Conservation (phyloP, 73 alveolate genomes). For the Tetrahymena thermophila region DNA sequence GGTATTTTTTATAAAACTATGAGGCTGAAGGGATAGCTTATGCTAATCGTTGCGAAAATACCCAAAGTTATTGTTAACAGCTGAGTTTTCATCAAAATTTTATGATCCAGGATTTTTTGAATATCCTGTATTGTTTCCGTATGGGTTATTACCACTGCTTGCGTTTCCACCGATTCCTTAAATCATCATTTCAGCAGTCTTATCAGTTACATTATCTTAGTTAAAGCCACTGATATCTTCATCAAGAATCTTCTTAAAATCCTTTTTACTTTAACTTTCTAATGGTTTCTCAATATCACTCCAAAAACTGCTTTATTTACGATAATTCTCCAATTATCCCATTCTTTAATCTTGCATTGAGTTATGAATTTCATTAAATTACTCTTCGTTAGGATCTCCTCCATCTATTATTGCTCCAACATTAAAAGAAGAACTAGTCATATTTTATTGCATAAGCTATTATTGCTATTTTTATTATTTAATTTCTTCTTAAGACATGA, state of each 20-base stretch:
- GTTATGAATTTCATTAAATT: not conserved
- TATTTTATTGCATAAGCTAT: not conserved
- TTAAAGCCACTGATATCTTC: not conserved
- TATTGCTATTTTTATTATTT: not conserved
- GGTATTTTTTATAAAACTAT: not conserved
- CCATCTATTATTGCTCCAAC: not conserved
- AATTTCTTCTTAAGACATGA: not conserved
- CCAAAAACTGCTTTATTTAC: not conserved
- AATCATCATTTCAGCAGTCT: not conserved
- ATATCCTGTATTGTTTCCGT: not conserved
- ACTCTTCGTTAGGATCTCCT: not conserved
- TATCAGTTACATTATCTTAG: not conserved
- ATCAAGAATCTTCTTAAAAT: not conserved
- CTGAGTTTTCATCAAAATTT: not conserved
- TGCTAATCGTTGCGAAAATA: not conserved
- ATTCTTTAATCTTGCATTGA: not conserved
- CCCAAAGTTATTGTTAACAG: not conserved
- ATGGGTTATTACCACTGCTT: not conserved
- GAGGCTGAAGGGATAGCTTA: not conserved
- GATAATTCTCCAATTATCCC: not conserved
- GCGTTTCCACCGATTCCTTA: not conserved
- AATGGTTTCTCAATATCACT: not conserved
- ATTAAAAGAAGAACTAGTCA: not conserved
- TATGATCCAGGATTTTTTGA: not conserved
- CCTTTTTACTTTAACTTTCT: not conserved